These are phyloP conservation scores for Collybiopsis confluens DNA, from an alignment of 768 basidiomycete species.

Conservation along the genomic window DNA sequence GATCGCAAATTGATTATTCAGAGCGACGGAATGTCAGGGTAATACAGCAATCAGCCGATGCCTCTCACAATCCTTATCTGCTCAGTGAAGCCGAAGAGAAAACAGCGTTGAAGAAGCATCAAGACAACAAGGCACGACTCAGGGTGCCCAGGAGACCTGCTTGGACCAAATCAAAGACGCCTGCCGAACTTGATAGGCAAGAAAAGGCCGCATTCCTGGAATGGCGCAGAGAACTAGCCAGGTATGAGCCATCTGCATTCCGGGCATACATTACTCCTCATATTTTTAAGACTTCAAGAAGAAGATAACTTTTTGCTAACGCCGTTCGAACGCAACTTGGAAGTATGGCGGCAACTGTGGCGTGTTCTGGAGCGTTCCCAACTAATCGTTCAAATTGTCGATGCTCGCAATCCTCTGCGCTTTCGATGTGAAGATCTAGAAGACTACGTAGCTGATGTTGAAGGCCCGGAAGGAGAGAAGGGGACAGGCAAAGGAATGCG, in stretches of 20 bases:
- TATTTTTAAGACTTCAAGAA: slow-evolving; percentile 69
- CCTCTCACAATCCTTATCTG: slow-evolving; percentile 79
- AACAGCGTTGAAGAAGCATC: slow-evolving; percentile 68
- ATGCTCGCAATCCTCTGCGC: slow-evolving; percentile 88
- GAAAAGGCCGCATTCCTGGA: slow-evolving; percentile 90
- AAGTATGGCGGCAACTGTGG: slow-evolving; percentile 99
- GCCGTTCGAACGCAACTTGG: slow-evolving; percentile 94
- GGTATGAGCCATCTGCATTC: slow-evolving; percentile 49
- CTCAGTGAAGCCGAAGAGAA: slow-evolving; percentile 80
- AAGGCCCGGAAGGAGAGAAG: slow-evolving; percentile 75
- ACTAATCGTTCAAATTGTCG: slow-evolving; percentile 92
- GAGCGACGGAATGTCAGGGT: slow-evolving; percentile 81
- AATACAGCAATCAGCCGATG: slow-evolving; percentile 51
- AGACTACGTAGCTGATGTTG: slow-evolving; percentile 78
- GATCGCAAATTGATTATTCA: too few relatives aligned
- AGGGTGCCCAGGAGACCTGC: slow-evolving; percentile 86
- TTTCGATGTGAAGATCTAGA: slow-evolving; percentile 94
- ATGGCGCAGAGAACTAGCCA: slow-evolving; percentile 89
- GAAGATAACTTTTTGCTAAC: slow-evolving; percentile 84
- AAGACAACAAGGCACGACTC: slow-evolving; percentile 66
- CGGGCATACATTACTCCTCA: neutral
- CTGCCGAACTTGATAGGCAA: slow-evolving; percentile 76
- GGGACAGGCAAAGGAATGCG: slow-evolving; percentile 74
- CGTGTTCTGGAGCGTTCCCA: slow-evolving; percentile 93
- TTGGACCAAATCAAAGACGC: slow-evolving; percentile 82